Conservation (phyloP, 352 stramenopile genomes). For the Saprolegnia parasitica region DNA sequence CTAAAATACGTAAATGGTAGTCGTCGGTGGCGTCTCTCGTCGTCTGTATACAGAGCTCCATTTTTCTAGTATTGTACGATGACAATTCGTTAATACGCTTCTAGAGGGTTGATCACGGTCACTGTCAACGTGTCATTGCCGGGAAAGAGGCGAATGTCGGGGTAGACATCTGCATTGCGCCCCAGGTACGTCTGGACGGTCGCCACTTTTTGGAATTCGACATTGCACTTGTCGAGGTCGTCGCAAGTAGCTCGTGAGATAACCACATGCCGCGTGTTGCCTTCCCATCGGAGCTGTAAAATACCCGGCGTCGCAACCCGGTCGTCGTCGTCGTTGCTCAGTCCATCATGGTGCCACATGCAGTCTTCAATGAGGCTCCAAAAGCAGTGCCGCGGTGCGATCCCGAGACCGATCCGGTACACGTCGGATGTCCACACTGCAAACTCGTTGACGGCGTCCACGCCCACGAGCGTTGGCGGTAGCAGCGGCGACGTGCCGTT, state of each 20-base stretch:
- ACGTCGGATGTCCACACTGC: background rate
- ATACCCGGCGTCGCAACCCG: background rate
- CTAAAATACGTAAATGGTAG: too few relatives aligned
- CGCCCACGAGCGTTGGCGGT: background rate
- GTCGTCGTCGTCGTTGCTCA: too few relatives aligned
- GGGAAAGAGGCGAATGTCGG: background rate
- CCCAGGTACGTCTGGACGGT: background rate
- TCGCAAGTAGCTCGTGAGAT: background rate
- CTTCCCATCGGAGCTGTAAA: background rate
- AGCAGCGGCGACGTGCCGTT: background rate
- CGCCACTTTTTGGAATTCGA: background rate
- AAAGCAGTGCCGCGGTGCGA: background rate
- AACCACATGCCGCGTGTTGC: background rate
- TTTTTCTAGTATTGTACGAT: too few relatives aligned
- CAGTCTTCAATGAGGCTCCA: background rate
- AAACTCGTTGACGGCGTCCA: background rate
- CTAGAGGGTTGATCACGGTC: background rate
- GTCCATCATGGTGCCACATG: background rate
- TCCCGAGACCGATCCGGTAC: background rate
- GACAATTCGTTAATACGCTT: background rate
- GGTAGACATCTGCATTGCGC: background rate
- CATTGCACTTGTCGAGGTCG: background rate
- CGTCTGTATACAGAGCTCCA: too few relatives aligned
- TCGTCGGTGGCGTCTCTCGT: too few relatives aligned
- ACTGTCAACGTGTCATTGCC: background rate